Evolutionary conservation across 371 early-diverging fungal species (phyloP).

Genomic region (Mortierella polycephala): DNA sequence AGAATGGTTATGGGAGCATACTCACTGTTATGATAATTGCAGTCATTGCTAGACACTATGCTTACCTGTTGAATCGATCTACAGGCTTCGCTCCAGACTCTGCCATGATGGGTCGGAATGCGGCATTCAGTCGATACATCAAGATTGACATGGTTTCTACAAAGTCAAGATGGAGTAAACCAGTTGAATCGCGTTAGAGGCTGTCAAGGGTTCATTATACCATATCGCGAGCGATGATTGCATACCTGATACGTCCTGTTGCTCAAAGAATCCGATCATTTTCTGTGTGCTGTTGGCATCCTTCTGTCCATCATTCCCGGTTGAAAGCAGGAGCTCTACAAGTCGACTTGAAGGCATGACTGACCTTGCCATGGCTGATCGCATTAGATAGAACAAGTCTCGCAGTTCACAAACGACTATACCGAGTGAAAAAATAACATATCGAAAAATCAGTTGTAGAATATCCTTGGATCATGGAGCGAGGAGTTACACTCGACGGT

Average conservation of each 20-base stretch:
- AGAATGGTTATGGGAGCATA: neutral
- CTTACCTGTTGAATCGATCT: constrained; percentile 39
- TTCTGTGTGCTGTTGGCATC: neutral
- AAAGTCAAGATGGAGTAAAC: neutral
- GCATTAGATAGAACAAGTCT: constrained; percentile 50
- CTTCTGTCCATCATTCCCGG: constrained; percentile 7
- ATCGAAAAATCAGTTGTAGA: neutral
- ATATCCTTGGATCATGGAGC: neutral
- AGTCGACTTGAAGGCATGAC: constrained; percentile 22
- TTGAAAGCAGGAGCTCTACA: constrained; percentile 31
- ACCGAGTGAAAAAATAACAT: neutral
- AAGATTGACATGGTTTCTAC: constrained; percentile 36
- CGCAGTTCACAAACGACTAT: constrained; percentile 55
- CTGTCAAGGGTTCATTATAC: neutral
- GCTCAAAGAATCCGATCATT: constrained; percentile 7
- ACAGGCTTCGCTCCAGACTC: constrained; percentile 11
- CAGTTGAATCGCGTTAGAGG: neutral
- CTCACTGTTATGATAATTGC: neutral
- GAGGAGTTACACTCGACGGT: neutral
- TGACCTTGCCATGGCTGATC: constrained; percentile 12
- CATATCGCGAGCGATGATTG: too few relatives aligned
- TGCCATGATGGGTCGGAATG: constrained; percentile 17
- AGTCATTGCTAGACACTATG: neutral
- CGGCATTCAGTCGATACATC: constrained; percentile 32
- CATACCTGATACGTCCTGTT: constrained; percentile 45